A percentile compares a stretch with the other conserved stretches of the same genome.
phyloP scores from a whole-genome alignment of 805 yeast species.

The Torulaspora franciscae region DNA sequence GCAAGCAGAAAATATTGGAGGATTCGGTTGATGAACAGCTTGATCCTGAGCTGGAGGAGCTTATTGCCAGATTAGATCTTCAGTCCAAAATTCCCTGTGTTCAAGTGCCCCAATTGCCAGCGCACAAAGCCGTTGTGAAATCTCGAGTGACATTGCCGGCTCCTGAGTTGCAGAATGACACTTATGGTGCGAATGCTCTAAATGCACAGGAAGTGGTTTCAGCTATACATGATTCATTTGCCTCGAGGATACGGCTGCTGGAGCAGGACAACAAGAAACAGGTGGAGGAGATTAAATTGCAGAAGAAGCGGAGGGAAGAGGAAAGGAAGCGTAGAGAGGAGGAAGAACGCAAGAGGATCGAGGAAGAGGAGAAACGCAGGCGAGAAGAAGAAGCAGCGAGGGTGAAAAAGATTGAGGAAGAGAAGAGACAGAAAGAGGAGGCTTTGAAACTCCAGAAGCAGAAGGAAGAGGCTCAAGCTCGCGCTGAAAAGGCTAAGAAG shows the following conservation, averaged over 20 bases:
- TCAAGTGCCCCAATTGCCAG: background rate
- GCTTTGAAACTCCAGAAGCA: constrained; percentile 15
- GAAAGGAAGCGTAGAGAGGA: constrained; percentile 17
- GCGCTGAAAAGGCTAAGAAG: constrained; percentile 17
- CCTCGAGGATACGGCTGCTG: constrained; percentile 8
- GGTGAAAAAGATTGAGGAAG: constrained; percentile 18
- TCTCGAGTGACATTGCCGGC: background rate
- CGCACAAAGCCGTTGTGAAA: background rate
- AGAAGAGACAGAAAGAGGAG: constrained; percentile 14
- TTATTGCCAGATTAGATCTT: constrained; percentile 16
- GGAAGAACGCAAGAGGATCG: constrained; percentile 16
- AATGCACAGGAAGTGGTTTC: constrained; percentile 3
- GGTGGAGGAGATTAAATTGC: constrained; percentile 9
- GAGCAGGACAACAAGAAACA: constrained; percentile 12
- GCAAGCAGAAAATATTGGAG: background rate
- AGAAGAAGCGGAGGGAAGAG: constrained; percentile 12
- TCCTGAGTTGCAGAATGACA: background rate
- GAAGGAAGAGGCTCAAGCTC: constrained; percentile 21
- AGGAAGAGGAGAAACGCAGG: constrained; percentile 14
- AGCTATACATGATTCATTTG: constrained; percentile 12
- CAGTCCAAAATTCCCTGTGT: constrained; percentile 16
- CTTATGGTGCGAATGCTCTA: background rate
- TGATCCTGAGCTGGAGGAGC: constrained; percentile 16
- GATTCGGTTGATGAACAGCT: constrained; percentile 4
- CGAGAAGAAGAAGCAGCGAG: constrained; percentile 16